phyloP scores from a whole-genome alignment of 2,329 filamentous ascomycete genomes.

The Aureobasidium subglaciale region DNA sequence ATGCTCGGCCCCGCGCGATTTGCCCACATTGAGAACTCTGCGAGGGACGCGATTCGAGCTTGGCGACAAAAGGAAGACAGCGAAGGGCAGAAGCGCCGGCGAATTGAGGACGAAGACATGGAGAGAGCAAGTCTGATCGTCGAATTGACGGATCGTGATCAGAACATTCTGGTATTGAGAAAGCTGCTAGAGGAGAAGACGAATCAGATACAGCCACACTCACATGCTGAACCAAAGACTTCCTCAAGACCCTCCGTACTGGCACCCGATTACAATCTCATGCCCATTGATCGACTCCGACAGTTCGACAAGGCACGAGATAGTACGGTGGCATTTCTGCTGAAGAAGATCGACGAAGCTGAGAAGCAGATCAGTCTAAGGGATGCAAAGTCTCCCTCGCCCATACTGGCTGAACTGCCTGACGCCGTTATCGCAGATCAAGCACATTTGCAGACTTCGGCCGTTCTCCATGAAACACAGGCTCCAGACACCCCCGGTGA shows the following conservation, averaged over 20 bases:
- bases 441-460: too few relatives aligned
- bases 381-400: neutral
- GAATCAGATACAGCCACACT: constrained; percentile 19
- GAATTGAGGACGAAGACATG: constrained; percentile 30
- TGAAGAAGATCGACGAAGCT: constrained; percentile 46
- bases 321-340: constrained; percentile 45
- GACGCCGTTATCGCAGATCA: too few relatives aligned
- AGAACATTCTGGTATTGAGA: constrained; percentile 42
- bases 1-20: constrained; percentile 48
- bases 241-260: constrained; percentile 20
- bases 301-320: constrained; percentile 45
- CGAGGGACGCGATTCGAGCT: constrained; percentile 40
- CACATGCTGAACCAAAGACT: constrained; percentile 14
- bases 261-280: constrained; percentile 33
- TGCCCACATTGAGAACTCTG: constrained; percentile 44
- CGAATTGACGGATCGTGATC: constrained; percentile 40
- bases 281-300: constrained; percentile 35
- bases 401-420: too few relatives aligned
- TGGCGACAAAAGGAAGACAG: constrained; percentile 34
- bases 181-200: constrained; percentile 40
- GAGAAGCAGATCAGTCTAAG: constrained; percentile 30
- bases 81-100: constrained; percentile 28
- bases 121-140: constrained; percentile 29
- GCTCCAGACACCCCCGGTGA: too few relatives aligned
- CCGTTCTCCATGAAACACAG: too few relatives aligned